These are phyloP conservation scores for Glarea lozoyensis DNA, from an alignment of 495 filamentous ascomycete genomes.

Conservation along the genomic window DNA sequence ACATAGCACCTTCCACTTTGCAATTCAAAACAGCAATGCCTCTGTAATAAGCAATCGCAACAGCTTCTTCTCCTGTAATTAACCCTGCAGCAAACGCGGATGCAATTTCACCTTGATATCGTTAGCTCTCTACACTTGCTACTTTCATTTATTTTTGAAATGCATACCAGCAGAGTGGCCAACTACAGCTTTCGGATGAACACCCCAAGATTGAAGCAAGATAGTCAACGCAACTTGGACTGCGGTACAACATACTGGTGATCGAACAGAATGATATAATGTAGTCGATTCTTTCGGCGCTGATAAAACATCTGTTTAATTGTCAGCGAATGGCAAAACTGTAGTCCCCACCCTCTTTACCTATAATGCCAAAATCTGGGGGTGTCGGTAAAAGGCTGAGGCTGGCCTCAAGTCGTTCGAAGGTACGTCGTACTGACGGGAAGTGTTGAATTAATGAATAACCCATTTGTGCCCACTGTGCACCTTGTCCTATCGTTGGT, in stretches of 20 bases:
- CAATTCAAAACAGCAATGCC: slow-evolving; percentile 14
- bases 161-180: slow-evolving; percentile 60
- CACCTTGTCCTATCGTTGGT: too few relatives aligned
- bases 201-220: slow-evolving; percentile 42
- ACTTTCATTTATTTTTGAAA: too few relatives aligned
- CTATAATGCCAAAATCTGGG: background rate
- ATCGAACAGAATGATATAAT: slow-evolving; percentile 32
- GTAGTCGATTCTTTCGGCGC: slow-evolving; percentile 22
- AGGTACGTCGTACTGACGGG: slow-evolving; percentile 26
- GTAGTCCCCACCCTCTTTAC: slow-evolving; percentile 21
- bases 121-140: too few relatives aligned
- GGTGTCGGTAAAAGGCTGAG: background rate
- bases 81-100: slow-evolving; percentile 44
- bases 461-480: slow-evolving; percentile 51
- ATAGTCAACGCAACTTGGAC: slow-evolving; percentile 46
- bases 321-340: slow-evolving; percentile 22
- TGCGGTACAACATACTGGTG: slow-evolving; percentile 43
- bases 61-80: slow-evolving; percentile 40
- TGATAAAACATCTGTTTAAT: slow-evolving; percentile 27
- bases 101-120: slow-evolving; percentile 57
- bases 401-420: background rate
- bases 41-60: slow-evolving; percentile 42
- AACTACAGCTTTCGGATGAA: slow-evolving; percentile 43
- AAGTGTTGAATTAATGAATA: slow-evolving; percentile 34
- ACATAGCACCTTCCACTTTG: slow-evolving; percentile 16